These are phyloP conservation scores for Angophora floribunda DNA, from an alignment of 345 rosid genomes.

Conservation along the genomic window DNA sequence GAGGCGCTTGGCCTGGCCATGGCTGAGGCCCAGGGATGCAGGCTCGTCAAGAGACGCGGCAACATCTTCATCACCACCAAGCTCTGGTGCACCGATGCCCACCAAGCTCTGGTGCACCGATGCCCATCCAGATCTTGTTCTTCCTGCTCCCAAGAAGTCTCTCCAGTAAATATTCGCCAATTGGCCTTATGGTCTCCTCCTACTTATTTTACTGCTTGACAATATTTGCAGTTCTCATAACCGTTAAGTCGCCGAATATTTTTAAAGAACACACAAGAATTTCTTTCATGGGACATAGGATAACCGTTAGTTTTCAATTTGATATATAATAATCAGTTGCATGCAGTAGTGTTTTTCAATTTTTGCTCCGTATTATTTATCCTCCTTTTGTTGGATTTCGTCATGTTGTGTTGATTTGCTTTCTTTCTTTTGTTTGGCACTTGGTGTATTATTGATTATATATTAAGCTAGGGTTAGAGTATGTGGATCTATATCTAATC, in stretches of 20 bases:
- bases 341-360: no score
- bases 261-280: background rate
- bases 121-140: slow-evolving; percentile 36
- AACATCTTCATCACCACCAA: slow-evolving; percentile 58
- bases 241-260: background rate
- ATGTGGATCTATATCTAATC: slow-evolving; percentile 25
- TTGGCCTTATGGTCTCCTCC: background rate
- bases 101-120: slow-evolving; percentile 51
- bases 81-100: slow-evolving; percentile 40
- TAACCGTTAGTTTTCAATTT: background rate
- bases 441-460: background rate
- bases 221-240: background rate
- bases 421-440: background rate
- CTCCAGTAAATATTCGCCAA: slow-evolving; percentile 3
- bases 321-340: background rate
- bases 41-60: slow-evolving; percentile 26
- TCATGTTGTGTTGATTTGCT: background rate
- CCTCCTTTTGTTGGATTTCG: no score
- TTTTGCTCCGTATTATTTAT: background rate
- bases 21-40: slow-evolving; percentile 21
- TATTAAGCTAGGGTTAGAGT: slow-evolving; percentile 23
- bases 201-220: background rate
- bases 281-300: background rate
- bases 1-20: slow-evolving; percentile 44
- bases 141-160: slow-evolving; percentile 32